A percentile compares a stretch with the other conserved stretches of the same genome.
Conservation (phyloP, 2,329 filamentous ascomycete genomes). For the Penicillium glabrum region DNA sequence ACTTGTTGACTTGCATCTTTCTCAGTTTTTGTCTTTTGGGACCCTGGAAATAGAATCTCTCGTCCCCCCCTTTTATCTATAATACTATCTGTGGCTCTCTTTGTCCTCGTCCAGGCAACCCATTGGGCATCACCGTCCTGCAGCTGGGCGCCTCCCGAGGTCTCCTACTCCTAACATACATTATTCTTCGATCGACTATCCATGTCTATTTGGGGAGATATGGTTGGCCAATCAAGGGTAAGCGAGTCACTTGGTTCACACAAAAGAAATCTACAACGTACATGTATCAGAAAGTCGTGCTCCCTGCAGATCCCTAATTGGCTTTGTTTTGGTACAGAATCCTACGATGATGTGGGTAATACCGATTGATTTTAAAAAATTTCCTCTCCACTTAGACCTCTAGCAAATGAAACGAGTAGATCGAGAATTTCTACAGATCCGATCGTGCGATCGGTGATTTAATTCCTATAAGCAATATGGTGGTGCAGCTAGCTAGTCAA, state of each 20-base stretch:
- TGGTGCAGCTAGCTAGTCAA: background rate
- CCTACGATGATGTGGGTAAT: background rate
- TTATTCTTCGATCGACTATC: background rate
- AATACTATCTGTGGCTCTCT: too few species aligned
- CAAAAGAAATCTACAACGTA: background rate
- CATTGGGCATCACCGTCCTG: conserved; percentile 10
- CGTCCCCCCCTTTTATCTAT: background rate
- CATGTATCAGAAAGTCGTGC: background rate
- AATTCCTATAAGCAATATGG: background rate
- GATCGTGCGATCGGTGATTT: background rate
- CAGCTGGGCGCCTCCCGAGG: background rate
- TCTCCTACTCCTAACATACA: background rate
- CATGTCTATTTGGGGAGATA: background rate
- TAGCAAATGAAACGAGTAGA: background rate
- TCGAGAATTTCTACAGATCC: background rate
- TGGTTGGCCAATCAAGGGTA: background rate
- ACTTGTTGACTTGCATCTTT: background rate
- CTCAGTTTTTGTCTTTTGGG: background rate
- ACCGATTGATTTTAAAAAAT: background rate
- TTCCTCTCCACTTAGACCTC: background rate
- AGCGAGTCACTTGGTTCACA: background rate
- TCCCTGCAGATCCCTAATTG: background rate
- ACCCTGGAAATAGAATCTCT: background rate
- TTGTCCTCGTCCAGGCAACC: background rate
- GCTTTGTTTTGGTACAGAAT: background rate